Conservation (phyloP, 805 yeast species). For the Lachancea waltii region DNA sequence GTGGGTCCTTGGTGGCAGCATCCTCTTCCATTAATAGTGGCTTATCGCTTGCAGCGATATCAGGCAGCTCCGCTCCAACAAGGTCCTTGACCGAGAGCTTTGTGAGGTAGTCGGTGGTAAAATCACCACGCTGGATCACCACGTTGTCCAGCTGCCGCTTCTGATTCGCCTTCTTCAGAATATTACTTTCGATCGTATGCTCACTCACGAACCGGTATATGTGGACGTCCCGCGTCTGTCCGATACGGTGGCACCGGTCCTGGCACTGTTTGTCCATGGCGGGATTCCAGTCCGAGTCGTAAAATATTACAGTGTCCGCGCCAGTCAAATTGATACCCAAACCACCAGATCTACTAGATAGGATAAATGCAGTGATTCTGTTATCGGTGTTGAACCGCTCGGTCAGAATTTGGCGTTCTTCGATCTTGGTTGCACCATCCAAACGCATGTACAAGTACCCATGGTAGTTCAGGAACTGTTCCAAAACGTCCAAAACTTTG, state of each 20-base stretch:
- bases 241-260: slow-evolving; percentile 98
- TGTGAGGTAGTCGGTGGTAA: slow-evolving; percentile 92
- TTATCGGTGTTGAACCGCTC: slow-evolving; percentile 87
- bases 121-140: slow-evolving; percentile 95
- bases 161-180: slow-evolving; percentile 88
- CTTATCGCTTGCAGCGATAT: slow-evolving; percentile 33
- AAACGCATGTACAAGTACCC: slow-evolving; percentile 91
- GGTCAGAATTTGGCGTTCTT: slow-evolving; percentile 90
- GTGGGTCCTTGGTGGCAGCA: slow-evolving; percentile 31
- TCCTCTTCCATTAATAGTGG: slow-evolving; percentile 30
- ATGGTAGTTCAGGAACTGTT: slow-evolving; percentile 86
- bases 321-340: slow-evolving; percentile 96
- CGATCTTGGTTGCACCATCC: slow-evolving; percentile 96
- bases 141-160: slow-evolving; percentile 90
- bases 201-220: slow-evolving; percentile 94
- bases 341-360: slow-evolving; percentile 97
- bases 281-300: slow-evolving; percentile 99
- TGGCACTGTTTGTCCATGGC: slow-evolving; percentile 99
- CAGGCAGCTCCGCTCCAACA: slow-evolving; percentile 47
- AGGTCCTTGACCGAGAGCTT: slow-evolving; percentile 81
- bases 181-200: slow-evolving; percentile 92
- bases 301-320: slow-evolving; percentile 96
- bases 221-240: slow-evolving; percentile 96
- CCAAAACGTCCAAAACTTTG: slow-evolving; percentile 85
- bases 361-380: slow-evolving; percentile 80